Evolutionary conservation across 768 basidiomycete genomes (phyloP), one percentile per base, ranked within the genome.

Genomic region (Imleria badia): DNA sequence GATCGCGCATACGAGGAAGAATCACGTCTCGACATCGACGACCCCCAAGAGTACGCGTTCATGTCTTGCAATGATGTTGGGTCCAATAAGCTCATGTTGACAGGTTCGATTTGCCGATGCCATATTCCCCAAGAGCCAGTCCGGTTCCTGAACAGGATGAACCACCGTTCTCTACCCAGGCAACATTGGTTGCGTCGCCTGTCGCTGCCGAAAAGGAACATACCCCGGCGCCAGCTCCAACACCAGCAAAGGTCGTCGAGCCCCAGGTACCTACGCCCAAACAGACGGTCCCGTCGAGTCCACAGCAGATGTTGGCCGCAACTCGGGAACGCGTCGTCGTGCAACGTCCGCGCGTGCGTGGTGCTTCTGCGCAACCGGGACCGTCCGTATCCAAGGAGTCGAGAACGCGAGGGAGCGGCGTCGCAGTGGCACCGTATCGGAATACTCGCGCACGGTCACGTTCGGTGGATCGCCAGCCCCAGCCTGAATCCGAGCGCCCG

Each of bases 121-220:
- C 49, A 11, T 38, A 23, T 22, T 43, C 57, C 11, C 60, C 58
- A 1, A 31, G 30, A 22, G 7, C 30, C 10, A 29, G 43, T 11
- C 44, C 46, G 3, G 14, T 22, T 33, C 35, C 31, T 30, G 55
- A 48, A 10, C 43, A 19, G 1, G 48, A 60, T 1, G 65, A 10
- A 20, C 58, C 56, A 19, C 60, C 57, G 1, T 46, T 30, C 11
- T 55, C 61, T 46, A 70, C 70, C 6, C 68, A 72, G 23, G 56
- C 55, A 29, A 70, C 69, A 0, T 23, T 70, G 38, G 45, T 72
- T 6, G 59, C 59, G 1, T 64, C 68, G 17, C 64, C 68, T 38
- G 43, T 13, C 1, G 17, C 6, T 22, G 22, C 39, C 10, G 47
- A 35, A 10, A 66, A 52, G 19, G 46, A 52, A 12, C 43, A 5